phyloP scores from a whole-genome alignment of 2,329 filamentous ascomycete species.

The Verticillium klebahnii region DNA sequence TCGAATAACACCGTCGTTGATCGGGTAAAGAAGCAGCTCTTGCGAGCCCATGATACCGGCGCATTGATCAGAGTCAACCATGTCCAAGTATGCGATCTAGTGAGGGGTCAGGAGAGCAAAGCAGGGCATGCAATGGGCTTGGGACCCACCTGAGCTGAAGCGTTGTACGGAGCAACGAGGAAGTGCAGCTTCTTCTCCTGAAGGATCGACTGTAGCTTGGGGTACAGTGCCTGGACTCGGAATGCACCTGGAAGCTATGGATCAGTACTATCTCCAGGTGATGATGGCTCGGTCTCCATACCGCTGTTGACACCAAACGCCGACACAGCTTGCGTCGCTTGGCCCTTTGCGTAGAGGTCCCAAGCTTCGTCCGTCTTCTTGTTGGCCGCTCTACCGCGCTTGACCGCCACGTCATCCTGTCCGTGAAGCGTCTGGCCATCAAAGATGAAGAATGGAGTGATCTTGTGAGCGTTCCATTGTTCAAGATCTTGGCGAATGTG shows the following conservation, averaged over 20 bases:
- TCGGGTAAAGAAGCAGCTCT: constrained; percentile 80
- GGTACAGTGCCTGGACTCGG: constrained; percentile 67
- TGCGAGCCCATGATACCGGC: constrained; percentile 79
- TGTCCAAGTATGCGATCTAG: constrained; percentile 75
- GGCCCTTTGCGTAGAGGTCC: constrained; percentile 76
- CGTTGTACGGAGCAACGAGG: constrained; percentile 80
- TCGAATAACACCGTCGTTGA: constrained; percentile 68
- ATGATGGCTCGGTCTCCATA: constrained; percentile 31
- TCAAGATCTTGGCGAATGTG: constrained; percentile 75
- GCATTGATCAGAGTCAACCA: constrained; percentile 60
- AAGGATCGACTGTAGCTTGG: constrained; percentile 71
- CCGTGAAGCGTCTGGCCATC: constrained; percentile 78
- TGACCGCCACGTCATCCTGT: constrained; percentile 65
- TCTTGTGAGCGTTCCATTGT: constrained; percentile 62
- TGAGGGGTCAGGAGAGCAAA: constrained; percentile 17
- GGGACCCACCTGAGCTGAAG: constrained; percentile 69
- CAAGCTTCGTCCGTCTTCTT: constrained; percentile 75
- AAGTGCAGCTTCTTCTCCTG: constrained; percentile 66
- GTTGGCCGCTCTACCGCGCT: constrained; percentile 61
- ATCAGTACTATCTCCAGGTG: constrained; percentile 2
- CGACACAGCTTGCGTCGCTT: constrained; percentile 74
- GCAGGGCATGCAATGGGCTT: not conserved
- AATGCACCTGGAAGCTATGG: constrained; percentile 56
- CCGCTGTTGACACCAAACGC: constrained; percentile 78
- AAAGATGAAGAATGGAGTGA: constrained; percentile 86